Base-by-base conservation (phyloP, 768 basidiomycete species). In the Guyanaporus albipodus region DNA sequence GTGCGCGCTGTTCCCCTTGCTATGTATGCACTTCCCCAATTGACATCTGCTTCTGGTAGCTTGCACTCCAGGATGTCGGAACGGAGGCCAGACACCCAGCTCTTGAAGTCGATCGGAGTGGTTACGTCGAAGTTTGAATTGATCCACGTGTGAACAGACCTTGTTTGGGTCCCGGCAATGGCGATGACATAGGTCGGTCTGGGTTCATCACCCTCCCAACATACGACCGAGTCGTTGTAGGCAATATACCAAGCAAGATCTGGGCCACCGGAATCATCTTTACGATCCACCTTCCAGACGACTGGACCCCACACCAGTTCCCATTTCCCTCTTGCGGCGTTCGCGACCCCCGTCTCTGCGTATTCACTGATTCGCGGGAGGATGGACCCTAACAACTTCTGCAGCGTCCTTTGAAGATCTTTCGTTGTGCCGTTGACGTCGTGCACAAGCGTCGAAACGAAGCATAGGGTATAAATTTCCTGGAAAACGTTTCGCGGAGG, bases 241-340 rank as follows among this genome's bases (percentile, higher is more conserved):
- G 52, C 54, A 15, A 55, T 26, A 41, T 38, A 55, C 47, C 54
- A 53, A 21, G 40, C 28, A 17, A 46, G 40, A 8, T 50, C 49
- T 7, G 48, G 52, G 7, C 49, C 49, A 15, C 39, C 42, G 3
- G 31, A 23, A 24, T 32, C 23, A 9, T 42, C 42, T 3, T 24
- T n/a, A 3, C 22, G 32, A 31, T 14, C 14, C 10, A 15, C 11
- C 33, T 55, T 55, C 36, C 36, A 53, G 1, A 50, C 18, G 23
- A 43, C 44, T 15, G 52, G 54, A 12, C 54, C 52, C 54, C 54
- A 54, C 6, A 36, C 47, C 6, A 54, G 33, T 12, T 23, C 15
- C 54, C 52, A 54, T 19, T 12, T 9, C 7, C 10, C 28, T 18
- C 11, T 17, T 12, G 17, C 14, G 6, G 8, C 26, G 17, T 18